Percentiles rank a stretch among this genome's conserved stretches.
Conservation (phyloP, 2,329 filamentous ascomycete genomes). For the Aphanoascus verrucosus region DNA sequence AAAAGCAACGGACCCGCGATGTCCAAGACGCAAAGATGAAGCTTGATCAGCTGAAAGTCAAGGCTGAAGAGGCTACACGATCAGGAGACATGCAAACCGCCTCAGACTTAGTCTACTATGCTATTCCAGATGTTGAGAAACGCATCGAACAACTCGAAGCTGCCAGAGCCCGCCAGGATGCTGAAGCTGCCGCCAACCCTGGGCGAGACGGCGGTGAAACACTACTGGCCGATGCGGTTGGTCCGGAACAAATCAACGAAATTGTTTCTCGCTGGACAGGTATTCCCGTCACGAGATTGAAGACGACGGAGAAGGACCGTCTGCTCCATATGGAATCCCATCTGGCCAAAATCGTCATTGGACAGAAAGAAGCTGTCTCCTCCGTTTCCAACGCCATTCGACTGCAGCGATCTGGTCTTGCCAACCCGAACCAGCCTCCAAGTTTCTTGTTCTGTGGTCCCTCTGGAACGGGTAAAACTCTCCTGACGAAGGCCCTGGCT, state of each 20-base stretch:
- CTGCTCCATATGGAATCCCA: slow-evolving; percentile 92
- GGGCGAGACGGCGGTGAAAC: slow-evolving; percentile 57
- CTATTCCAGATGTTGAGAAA: slow-evolving; percentile 80
- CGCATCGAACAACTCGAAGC: slow-evolving; percentile 72
- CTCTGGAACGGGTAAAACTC: slow-evolving; percentile 93
- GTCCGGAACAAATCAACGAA: slow-evolving; percentile 96
- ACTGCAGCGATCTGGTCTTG: slow-evolving; percentile 83
- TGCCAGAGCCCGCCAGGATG: slow-evolving; percentile 69
- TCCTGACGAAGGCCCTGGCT: slow-evolving; percentile 90
- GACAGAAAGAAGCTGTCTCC: slow-evolving; percentile 84
- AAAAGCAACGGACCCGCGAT: slow-evolving; percentile 80
- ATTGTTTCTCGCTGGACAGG: slow-evolving; percentile 98
- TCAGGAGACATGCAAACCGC: slow-evolving; percentile 73
- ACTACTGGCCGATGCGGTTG: slow-evolving; percentile 85
- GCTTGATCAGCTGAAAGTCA: slow-evolving; percentile 80
- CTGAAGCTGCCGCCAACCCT: slow-evolving; percentile 44
- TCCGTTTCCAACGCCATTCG: slow-evolving; percentile 94
- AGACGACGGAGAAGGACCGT: slow-evolving; percentile 95
- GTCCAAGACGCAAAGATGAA: slow-evolving; percentile 94
- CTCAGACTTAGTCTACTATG: slow-evolving; percentile 92
- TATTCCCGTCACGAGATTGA: slow-evolving; percentile 87
- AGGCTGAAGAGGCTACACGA: slow-evolving; percentile 86
- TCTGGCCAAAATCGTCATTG: slow-evolving; percentile 73
- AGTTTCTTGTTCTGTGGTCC: slow-evolving; percentile 99
- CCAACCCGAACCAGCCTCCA: slow-evolving; percentile 91